These are phyloP conservation scores for Arabidopsis arenosa DNA, from an alignment of 345 rosid species.

Conservation along the genomic window DNA sequence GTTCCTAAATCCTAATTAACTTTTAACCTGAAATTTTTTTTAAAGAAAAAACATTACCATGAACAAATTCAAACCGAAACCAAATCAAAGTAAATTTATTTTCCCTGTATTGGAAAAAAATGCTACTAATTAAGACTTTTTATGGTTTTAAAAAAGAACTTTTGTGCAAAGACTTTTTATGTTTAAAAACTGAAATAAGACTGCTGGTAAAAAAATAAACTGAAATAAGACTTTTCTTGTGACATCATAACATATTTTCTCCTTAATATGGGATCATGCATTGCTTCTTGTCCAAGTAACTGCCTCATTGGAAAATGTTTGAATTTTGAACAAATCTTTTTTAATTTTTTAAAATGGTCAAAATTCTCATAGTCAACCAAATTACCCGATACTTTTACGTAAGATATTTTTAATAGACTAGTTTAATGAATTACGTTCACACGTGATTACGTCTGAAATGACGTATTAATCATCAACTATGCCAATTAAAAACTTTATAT, in stretches of 20 bases:
- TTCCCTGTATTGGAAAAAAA: no score
- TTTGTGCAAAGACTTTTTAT: no score
- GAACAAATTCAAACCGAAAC: not conserved
- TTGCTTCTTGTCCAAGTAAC: constrained; percentile 37
- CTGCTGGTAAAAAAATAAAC: not conserved
- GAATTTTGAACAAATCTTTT: not conserved
- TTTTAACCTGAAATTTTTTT: no score
- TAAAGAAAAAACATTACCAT: no score
- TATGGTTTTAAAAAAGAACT: no score
- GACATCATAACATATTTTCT: not conserved
- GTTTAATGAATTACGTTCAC: not conserved
- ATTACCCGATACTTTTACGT: not conserved
- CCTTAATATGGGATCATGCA: not conserved
- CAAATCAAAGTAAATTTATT: not conserved
- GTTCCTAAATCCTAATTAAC: no score
- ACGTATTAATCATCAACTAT: not conserved
- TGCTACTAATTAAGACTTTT: no score
- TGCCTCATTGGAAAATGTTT: not conserved
- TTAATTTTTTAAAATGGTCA: not conserved
- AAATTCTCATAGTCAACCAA: constrained; percentile 1
- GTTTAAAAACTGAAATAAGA: not conserved
- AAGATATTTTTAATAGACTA: not conserved
- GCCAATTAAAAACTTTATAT: not conserved
- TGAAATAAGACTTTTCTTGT: not conserved
- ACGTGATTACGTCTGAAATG: constrained; percentile 34